These are phyloP conservation scores for Blastobotrys terrestris DNA, from an alignment of 805 yeast species.

Conservation along the genomic window DNA sequence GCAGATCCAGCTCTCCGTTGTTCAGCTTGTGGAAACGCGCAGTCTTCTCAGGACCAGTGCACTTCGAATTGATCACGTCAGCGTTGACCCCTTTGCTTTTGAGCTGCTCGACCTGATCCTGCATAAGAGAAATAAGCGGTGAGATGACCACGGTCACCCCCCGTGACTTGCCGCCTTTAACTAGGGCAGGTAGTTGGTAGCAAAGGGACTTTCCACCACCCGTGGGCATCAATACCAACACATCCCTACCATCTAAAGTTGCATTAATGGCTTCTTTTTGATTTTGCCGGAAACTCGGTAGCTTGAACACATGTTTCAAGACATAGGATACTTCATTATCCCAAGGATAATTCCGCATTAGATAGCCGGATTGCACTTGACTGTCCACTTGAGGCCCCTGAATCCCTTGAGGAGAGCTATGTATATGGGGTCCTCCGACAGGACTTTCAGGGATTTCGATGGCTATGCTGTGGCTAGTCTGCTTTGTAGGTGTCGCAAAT, in stretches of 20 bases:
- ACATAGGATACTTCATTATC: constrained; percentile 58
- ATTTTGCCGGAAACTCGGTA: constrained; percentile 66
- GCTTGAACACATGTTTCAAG: constrained; percentile 53
- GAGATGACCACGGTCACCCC: constrained; percentile 92
- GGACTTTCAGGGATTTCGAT: constrained; percentile 1
- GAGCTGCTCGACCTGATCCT: constrained; percentile 88
- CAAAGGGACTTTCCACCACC: constrained; percentile 98
- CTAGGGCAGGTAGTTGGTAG: constrained; percentile 89
- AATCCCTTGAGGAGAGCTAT: constrained; percentile 5
- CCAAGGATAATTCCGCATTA: constrained; percentile 40
- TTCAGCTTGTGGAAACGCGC: constrained; percentile 49
- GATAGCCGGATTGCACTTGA: background rate
- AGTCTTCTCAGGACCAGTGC: constrained; percentile 55
- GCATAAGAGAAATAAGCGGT: constrained; percentile 93
- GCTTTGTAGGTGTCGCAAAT: background rate
- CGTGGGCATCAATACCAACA: constrained; percentile 94
- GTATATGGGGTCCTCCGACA: background rate
- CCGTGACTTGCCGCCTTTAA: constrained; percentile 61
- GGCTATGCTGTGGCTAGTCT: background rate
- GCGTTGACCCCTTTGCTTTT: constrained; percentile 64
- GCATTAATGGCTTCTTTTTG: constrained; percentile 85
- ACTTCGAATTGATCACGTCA: constrained; percentile 81
- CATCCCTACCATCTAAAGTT: constrained; percentile 69
- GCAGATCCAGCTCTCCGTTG: constrained; percentile 62
- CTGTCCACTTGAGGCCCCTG: background rate